Evolutionary conservation across 2,329 filamentous ascomycete species (phyloP), one percentile per base, ranked within the genome.

Genomic region (Cladosporium sp.): DNA sequence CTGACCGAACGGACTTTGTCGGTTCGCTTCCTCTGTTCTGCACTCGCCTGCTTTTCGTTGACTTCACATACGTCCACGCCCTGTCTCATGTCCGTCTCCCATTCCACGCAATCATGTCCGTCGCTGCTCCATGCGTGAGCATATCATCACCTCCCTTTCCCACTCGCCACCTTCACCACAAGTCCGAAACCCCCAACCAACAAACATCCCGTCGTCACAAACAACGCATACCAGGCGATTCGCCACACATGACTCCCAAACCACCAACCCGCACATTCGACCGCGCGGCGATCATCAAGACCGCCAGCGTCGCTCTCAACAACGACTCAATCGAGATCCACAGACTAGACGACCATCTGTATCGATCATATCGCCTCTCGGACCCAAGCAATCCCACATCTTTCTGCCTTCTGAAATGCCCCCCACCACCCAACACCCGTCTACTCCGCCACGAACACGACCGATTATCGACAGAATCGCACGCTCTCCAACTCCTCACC

Each of bases 371-470:
- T 43, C 64, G 72, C n/a, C 54, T 70, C n/a, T 65, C 61, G 48
- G 64, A 72, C 13, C 57, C 58, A 20, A 67, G 12, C 20, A 20
- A 39, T 30, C 36, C 37, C 20, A 19, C 17, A 9, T 12, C 30
- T 50, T 64, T 64, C 20, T 64, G 74, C 41, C 57, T 74, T 4
- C 59, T 75, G 11, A 70, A 72, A 56, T 72, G 68, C 51, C 64
- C 67, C 29, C 71, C 73, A 18, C 55, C 65, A 27, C 53, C 58
- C 50, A 67, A 64, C 37, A 63, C 65, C 6, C 66, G 70, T 30
- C 59, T 73, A 9, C 64, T 76, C 12, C 68, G 72, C 7, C 69
- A 72, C 41, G 73, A 76, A 55, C 68, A 69, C 41, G 61, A 68
- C 29, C 61, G 66, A 11, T 56, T 75, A 3, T 68, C 70, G 47